These are phyloP conservation scores for Kodamaea jinghongensis DNA, from an alignment of 805 yeast genomes.

Conservation along the genomic window DNA sequence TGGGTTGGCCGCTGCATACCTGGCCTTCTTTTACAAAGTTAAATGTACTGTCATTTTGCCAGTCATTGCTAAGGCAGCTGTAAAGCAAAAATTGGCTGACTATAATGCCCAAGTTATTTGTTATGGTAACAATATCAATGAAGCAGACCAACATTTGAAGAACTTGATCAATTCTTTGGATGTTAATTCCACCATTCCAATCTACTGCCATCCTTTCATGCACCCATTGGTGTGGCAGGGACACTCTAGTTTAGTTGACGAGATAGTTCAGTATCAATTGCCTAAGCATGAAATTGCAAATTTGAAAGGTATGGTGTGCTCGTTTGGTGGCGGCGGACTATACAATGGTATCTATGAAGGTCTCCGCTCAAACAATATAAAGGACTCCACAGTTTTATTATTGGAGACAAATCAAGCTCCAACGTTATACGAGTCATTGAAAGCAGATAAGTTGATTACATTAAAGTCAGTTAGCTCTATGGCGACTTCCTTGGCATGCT, in stretches of 20 bases:
- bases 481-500: slow-evolving; percentile 66
- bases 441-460: slow-evolving; percentile 41
- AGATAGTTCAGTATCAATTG: slow-evolving; percentile 31
- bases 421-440: slow-evolving; percentile 51
- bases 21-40: slow-evolving; percentile 35
- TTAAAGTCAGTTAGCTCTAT: slow-evolving; percentile 49
- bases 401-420: slow-evolving; percentile 67
- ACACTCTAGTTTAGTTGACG: slow-evolving; percentile 48
- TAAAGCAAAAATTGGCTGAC: slow-evolving; percentile 42
- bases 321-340: slow-evolving; percentile 59
- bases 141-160: slow-evolving; percentile 47
- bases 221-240: slow-evolving; percentile 54
- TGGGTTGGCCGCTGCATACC: slow-evolving; percentile 53
- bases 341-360: slow-evolving; percentile 53
- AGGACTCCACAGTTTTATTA: slow-evolving; percentile 31
- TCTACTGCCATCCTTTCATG: slow-evolving; percentile 57
- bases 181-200: slow-evolving; percentile 24
- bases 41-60: slow-evolving; percentile 67
- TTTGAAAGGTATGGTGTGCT: slow-evolving; percentile 48
- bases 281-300: slow-evolving; percentile 15
- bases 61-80: slow-evolving; percentile 41
- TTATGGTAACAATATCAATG: slow-evolving; percentile 46
- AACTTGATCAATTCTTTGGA: slow-evolving; percentile 19
- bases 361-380: slow-evolving; percentile 29
- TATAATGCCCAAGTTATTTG: slow-evolving; percentile 52